Evolutionary conservation across 306 rosid genomes (phyloP).

Genomic region (Purshia tridentata): DNA sequence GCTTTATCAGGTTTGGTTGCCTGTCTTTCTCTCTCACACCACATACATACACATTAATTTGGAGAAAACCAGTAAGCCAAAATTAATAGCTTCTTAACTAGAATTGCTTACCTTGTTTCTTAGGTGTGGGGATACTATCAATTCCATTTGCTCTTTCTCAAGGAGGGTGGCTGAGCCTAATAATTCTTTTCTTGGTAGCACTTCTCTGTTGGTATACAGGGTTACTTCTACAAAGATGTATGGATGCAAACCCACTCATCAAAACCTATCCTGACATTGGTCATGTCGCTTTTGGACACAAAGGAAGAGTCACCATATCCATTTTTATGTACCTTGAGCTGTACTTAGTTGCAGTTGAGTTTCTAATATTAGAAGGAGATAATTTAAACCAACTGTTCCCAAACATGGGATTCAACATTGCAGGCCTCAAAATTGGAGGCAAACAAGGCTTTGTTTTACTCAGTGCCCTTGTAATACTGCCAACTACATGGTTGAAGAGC

Average conservation of each 20-base stretch:
- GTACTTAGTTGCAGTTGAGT: conserved; percentile 50
- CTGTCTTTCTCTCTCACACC: not conserved
- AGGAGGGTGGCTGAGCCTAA: conserved; percentile 77
- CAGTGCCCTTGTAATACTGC: conserved; percentile 47
- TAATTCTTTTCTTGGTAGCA: conserved; percentile 45
- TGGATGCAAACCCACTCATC: conserved; percentile 37
- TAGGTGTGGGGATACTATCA: conserved; percentile 76
- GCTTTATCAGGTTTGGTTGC: conserved; percentile 50
- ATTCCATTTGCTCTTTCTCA: conserved; percentile 69
- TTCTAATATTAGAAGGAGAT: conserved; percentile 74
- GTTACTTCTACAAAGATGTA: conserved; percentile 54
- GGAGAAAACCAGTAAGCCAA: not conserved
- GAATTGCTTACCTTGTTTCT: not conserved
- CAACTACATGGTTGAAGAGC: conserved; percentile 68
- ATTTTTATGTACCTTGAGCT: conserved; percentile 48
- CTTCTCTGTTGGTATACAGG: conserved; percentile 65
- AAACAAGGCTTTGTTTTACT: conserved; percentile 45
- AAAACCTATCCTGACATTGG: conserved; percentile 68
- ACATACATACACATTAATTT: not conserved
- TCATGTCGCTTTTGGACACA: conserved; percentile 51
- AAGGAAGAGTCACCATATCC: conserved; percentile 49
- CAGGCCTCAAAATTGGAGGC: conserved; percentile 35
- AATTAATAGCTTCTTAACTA: not conserved
- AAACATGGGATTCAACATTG: conserved; percentile 33
- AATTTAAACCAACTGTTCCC: conserved; percentile 57